Conservation (phyloP, 176 grass and related monocot genomes). For the Oryza longistaminata region DNA sequence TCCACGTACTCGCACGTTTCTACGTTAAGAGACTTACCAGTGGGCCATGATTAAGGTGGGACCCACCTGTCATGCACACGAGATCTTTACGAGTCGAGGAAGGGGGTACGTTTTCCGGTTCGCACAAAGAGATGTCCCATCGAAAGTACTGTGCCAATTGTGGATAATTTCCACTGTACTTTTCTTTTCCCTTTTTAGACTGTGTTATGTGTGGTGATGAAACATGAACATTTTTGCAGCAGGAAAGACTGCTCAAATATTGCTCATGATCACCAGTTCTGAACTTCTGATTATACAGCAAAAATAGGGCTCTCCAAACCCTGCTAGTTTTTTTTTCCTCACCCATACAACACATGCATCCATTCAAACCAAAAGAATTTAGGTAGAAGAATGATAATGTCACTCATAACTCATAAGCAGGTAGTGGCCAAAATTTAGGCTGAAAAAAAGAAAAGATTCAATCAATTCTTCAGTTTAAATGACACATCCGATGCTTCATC, state of each 20-base stretch:
- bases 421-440: constrained; percentile 4
- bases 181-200: constrained; percentile 6
- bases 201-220: too few species aligned
- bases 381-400: neutral
- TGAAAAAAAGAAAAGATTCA: constrained; percentile 2
- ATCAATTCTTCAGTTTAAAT: constrained; percentile 23
- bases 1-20: neutral
- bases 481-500: neutral
- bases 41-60: neutral
- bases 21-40: neutral
- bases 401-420: neutral
- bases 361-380: constrained; percentile 22
- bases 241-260: neutral
- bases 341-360: neutral
- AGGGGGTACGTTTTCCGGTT: neutral
- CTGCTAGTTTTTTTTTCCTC: neutral
- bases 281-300: neutral
- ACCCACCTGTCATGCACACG: neutral
- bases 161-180: neutral
- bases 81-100: neutral
- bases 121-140: neutral
- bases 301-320: neutral
- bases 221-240: neutral
- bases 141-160: neutral
- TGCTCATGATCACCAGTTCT: neutral